Evolutionary conservation across 2,329 filamentous ascomycete species (phyloP), one percentile per base, ranked within the genome.

Genomic region (Drechmeria coniospora): DNA sequence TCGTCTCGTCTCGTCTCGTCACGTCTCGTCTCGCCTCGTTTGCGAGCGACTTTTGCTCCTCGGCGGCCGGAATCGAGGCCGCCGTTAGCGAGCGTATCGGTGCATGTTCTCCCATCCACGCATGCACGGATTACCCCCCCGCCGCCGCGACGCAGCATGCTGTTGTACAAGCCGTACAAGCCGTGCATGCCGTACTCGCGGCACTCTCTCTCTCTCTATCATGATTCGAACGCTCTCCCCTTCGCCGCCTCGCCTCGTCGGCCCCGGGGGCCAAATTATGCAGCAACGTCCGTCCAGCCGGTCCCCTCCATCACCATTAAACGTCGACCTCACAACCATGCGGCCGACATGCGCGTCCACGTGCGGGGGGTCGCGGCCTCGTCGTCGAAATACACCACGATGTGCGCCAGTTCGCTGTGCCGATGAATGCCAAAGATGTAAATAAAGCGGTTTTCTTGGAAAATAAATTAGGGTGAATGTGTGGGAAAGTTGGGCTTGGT

Each of bases 171-270:
- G n/a, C n/a, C n/a, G n/a, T n/a, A n/a, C n/a, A n/a, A n/a, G n/a
- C n/a, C n/a, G n/a, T n/a, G n/a, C 51, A 54, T 54, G 52, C 45
- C 39, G 42, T 44, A 54, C 42, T 53, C 49, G n/a, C n/a, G n/a
- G n/a, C n/a, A n/a, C n/a, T n/a, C n/a, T n/a, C n/a, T n/a, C n/a
- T n/a, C n/a, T n/a, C n/a, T n/a, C n/a, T n/a, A n/a, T n/a, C n/a
- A n/a, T n/a, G n/a, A n/a, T n/a, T n/a, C n/a, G n/a, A n/a, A n/a
- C n/a, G n/a, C n/a, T n/a, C n/a, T n/a, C n/a, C n/a, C n/a, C n/a
- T n/a, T n/a, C n/a, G n/a, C n/a, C n/a, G n/a, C n/a, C n/a, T n/a
- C n/a, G n/a, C n/a, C n/a, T n/a, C n/a, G n/a, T n/a, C n/a, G n/a
- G n/a, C n/a, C n/a, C n/a, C n/a, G n/a, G n/a, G n/a, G n/a, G n/a